Conservation (phyloP, 2,329 filamentous ascomycete genomes). For the Diaporthe citriasiana region DNA sequence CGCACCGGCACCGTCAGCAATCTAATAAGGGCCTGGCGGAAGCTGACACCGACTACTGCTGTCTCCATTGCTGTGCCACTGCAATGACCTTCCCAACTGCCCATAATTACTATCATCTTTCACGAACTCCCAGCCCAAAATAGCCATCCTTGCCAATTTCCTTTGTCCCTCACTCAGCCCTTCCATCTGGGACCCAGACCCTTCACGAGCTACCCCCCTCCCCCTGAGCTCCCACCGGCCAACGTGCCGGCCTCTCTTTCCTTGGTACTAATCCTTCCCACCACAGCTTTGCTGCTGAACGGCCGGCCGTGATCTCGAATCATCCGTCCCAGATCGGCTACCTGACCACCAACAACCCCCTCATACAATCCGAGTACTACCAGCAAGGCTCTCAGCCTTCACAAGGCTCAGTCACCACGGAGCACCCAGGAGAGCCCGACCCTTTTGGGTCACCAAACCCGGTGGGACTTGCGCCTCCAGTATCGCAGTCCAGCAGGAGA, state of each 20-base stretch:
- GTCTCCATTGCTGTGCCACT: slow-evolving; percentile 31
- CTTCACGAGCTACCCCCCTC: slow-evolving; percentile 30
- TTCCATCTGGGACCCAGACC: slow-evolving; percentile 8
- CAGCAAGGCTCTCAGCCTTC: slow-evolving; percentile 57
- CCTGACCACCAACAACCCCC: slow-evolving; percentile 77
- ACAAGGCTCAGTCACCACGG: slow-evolving; percentile 48
- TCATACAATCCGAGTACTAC: slow-evolving; percentile 71
- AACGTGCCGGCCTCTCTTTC: slow-evolving; percentile 26
- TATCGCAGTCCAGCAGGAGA: slow-evolving; percentile 62
- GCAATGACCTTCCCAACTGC: slow-evolving; percentile 31
- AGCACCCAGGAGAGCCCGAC: slow-evolving; percentile 30
- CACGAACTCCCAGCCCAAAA: slow-evolving; percentile 28
- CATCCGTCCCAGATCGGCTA: slow-evolving; percentile 77
- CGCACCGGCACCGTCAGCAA: slow-evolving; percentile 29
- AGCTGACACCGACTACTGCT: slow-evolving; percentile 28
- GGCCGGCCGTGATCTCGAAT: slow-evolving; percentile 66
- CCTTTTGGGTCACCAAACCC: slow-evolving; percentile 37
- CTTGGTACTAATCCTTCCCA: slow-evolving; percentile 36
- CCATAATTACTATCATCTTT: slow-evolving; percentile 24
- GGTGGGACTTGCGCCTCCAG: slow-evolving; percentile 56
- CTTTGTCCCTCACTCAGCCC: slow-evolving; percentile 21
- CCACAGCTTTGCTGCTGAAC: slow-evolving; percentile 46
- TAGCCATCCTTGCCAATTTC: slow-evolving; percentile 29
- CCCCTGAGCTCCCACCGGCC: slow-evolving; percentile 24
- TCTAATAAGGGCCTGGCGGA: slow-evolving; percentile 12